Conservation (phyloP, 306 rosid species). For the Cicer arietinum region DNA sequence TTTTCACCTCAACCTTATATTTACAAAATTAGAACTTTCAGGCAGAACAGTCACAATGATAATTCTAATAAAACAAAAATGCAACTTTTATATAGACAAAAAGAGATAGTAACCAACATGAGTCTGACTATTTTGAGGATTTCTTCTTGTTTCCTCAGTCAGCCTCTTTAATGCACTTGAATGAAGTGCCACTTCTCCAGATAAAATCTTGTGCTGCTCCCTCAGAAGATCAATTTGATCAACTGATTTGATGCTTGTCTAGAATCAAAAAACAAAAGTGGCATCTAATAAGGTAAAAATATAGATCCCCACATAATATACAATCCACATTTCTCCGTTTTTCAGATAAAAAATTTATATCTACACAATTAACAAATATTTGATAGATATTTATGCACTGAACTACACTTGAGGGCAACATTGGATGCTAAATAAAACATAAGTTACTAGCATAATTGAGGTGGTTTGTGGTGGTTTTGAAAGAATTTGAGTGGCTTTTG, state of each 20-base stretch:
- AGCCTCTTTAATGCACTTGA: slow-evolving; percentile 89
- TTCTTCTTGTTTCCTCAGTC: slow-evolving; percentile 76
- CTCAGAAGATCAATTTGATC: slow-evolving; percentile 89
- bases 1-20: slow-evolving; percentile 69
- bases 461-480: slow-evolving; percentile 25
- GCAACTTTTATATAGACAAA: slow-evolving; percentile 18
- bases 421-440: slow-evolving; percentile 22
- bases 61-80: slow-evolving; percentile 19
- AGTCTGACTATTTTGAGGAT: slow-evolving; percentile 73
- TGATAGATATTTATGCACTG: slow-evolving; percentile 30
- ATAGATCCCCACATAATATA: slow-evolving; percentile 18
- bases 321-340: slow-evolving; percentile 7
- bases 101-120: slow-evolving; percentile 60
- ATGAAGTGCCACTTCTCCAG: slow-evolving; percentile 94
- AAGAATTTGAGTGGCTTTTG: slow-evolving; percentile 36
- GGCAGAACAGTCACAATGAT: slow-evolving; percentile 38
- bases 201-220: slow-evolving; percentile 89
- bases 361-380: slow-evolving; percentile 16
- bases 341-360: slow-evolving; percentile 26
- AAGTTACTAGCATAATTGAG: slow-evolving; percentile 24
- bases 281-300: slow-evolving; percentile 40
- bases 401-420: slow-evolving; percentile 38
- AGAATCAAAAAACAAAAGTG: slow-evolving; percentile 31
- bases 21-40: slow-evolving; percentile 44
- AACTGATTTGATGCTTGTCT: slow-evolving; percentile 82